Conservation (phyloP, 148 eudicot species). For the Chenopodium berlandieri region DNA sequence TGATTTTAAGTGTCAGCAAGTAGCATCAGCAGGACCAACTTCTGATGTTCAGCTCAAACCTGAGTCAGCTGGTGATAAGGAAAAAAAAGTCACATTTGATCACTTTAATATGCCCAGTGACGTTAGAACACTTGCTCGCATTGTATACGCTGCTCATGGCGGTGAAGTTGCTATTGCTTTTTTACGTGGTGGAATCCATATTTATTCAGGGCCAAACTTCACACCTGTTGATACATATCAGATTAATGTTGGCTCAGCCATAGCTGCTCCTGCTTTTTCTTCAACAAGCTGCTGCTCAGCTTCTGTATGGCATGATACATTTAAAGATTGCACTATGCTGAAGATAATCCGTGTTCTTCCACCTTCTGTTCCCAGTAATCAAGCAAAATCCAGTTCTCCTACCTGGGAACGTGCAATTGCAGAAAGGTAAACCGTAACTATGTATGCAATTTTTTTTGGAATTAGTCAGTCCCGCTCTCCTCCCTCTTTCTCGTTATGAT, state of each 20-base stretch:
- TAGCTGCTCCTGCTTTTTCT: slow-evolving; percentile 97
- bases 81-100: slow-evolving; percentile 78
- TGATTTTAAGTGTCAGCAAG: slow-evolving; percentile 56
- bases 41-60: slow-evolving; percentile 39
- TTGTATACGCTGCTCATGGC: slow-evolving; percentile 92
- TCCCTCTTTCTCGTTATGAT: not conserved
- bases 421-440: slow-evolving; percentile 55
- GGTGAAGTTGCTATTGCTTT: slow-evolving; percentile 98
- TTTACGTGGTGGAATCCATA: slow-evolving; percentile 85
- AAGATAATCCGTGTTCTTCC: slow-evolving; percentile 95
- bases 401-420: slow-evolving; percentile 99
- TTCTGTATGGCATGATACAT: slow-evolving; percentile 86
- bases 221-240: slow-evolving; percentile 85
- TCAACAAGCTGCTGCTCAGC: slow-evolving; percentile 99
- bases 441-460: not conserved
- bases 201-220: slow-evolving; percentile 81
- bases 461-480: not conserved
- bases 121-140: slow-evolving; percentile 90
- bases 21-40: slow-evolving; percentile 30
- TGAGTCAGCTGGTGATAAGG: slow-evolving; percentile 52
- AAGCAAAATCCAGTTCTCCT: slow-evolving; percentile 71
- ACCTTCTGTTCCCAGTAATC: slow-evolving; percentile 70
- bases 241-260: slow-evolving; percentile 84
- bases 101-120: slow-evolving; percentile 98
- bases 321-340: slow-evolving; percentile 73